Evolutionary conservation across 208 protist species (phyloP).

Genomic region (Acanthamoeba polyphaga): DNA sequence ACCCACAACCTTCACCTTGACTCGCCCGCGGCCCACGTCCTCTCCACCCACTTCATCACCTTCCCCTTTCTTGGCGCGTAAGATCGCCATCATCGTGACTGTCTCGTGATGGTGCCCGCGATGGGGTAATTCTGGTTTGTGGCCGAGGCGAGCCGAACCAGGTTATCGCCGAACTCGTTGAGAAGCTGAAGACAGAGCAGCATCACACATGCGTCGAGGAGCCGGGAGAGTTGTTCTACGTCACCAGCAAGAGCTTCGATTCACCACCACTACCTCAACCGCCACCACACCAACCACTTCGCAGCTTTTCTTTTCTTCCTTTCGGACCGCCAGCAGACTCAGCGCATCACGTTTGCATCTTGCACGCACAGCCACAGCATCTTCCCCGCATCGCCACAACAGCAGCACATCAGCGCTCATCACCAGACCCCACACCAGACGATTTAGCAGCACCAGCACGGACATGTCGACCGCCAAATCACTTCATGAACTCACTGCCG

Average conservation of each 20-base stretch:
- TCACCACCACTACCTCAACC: not conserved
- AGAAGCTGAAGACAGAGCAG: not conserved
- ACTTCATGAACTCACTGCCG: constrained; percentile 55
- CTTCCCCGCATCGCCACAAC: not conserved
- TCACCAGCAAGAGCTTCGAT: not conserved
- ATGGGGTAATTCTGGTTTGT: not conserved
- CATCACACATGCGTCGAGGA: not conserved
- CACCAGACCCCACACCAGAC: not conserved
- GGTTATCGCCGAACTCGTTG: too few species aligned
- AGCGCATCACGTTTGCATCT: not conserved
- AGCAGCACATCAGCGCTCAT: not conserved
- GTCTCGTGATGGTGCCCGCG: too few species aligned
- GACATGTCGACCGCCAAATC: not conserved
- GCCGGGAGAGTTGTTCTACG: too few species aligned
- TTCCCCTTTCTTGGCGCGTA: not conserved
- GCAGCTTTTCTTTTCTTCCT: not conserved
- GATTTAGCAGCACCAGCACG: not conserved
- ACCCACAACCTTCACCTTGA: not conserved
- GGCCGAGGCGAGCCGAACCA: too few species aligned
- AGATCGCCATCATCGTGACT: not conserved
- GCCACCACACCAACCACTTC: not conserved
- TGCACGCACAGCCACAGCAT: not conserved
- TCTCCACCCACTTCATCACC: not conserved
- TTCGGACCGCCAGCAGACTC: not conserved
- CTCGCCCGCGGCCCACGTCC: too few species aligned